Evolutionary conservation across 306 rosid genomes (phyloP).

Genomic region (Casuarina equisetifolia): DNA sequence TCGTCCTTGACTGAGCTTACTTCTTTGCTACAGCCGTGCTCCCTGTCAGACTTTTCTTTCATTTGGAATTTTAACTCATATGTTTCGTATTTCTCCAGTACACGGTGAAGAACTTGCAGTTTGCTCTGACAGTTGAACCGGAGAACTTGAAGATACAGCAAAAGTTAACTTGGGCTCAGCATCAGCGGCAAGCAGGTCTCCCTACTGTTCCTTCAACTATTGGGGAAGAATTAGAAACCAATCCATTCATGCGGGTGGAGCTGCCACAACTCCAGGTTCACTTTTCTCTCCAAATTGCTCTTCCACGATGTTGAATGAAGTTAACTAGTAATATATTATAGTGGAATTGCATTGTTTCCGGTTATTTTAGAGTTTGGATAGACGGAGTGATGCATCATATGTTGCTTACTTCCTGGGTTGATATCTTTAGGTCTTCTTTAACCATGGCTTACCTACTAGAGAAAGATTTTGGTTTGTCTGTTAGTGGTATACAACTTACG

Average conservation of each 20-base stretch:
- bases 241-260: constrained; percentile 81
- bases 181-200: constrained; percentile 58
- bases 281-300: constrained; percentile 3
- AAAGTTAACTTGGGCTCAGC: constrained; percentile 75
- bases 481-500: background rate
- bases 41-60: background rate
- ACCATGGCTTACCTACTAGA: background rate
- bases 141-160: constrained; percentile 46
- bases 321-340: background rate
- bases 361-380: background rate
- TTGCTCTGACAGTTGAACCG: constrained; percentile 56
- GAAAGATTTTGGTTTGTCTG: background rate
- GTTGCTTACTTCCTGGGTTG: background rate
- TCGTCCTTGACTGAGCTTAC: background rate
- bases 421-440: background rate
- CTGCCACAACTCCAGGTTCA: constrained; percentile 73
- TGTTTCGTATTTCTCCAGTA: constrained; percentile 38
- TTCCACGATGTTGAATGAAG: background rate
- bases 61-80: background rate
- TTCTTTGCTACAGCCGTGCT: background rate
- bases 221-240: constrained; percentile 71
- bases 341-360: background rate
- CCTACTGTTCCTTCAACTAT: constrained; percentile 81
- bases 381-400: background rate
- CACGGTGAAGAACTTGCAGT: constrained; percentile 62